These are phyloP conservation scores for Penicillium sp. DNA, from an alignment of 2,329 filamentous ascomycete genomes.

Conservation along the genomic window DNA sequence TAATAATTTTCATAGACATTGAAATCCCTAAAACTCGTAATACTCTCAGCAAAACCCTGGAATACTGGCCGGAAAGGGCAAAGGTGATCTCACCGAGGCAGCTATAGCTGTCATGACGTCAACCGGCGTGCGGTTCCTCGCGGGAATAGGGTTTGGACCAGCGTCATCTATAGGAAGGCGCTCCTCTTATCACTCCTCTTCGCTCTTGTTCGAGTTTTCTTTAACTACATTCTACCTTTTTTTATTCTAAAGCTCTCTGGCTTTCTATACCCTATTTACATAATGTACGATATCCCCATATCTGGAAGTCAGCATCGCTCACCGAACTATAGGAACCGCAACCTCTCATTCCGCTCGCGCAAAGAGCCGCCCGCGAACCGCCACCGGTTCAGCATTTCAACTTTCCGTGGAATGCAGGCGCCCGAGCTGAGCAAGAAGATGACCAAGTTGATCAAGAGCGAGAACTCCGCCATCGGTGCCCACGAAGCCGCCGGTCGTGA, in stretches of 20 bases:
- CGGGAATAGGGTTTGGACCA: slow-evolving; percentile 16
- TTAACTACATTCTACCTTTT: neutral
- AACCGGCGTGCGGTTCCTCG: slow-evolving; percentile 22
- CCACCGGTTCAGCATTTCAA: slow-evolving; percentile 83
- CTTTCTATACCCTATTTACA: slow-evolving; percentile 6
- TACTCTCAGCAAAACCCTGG: neutral
- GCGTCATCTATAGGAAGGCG: slow-evolving; percentile 29
- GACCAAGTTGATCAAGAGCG: slow-evolving; percentile 89
- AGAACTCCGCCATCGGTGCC: slow-evolving; percentile 82
- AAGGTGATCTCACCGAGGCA: slow-evolving; percentile 25
- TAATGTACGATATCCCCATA: slow-evolving; percentile 14
- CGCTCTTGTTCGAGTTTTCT: neutral
- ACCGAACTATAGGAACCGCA: slow-evolving; percentile 41
- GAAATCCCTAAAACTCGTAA: neutral
- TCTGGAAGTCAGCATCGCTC: neutral
- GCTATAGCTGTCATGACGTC: slow-evolving; percentile 34
- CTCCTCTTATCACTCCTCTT: slow-evolving; percentile 4
- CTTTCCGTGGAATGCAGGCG: slow-evolving; percentile 80
- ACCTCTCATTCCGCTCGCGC: slow-evolving; percentile 43
- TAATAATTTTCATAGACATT: too few relatives aligned
- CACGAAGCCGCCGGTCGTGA: slow-evolving; percentile 85
- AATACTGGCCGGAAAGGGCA: slow-evolving; percentile 12
- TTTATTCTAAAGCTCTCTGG: neutral
- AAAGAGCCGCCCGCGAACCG: slow-evolving; percentile 28
- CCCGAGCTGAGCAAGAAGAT: slow-evolving; percentile 87